Evolutionary conservation across 306 rosid genomes (phyloP), one percentile per base, ranked within the genome.

Genomic region (Glycine latifolia): DNA sequence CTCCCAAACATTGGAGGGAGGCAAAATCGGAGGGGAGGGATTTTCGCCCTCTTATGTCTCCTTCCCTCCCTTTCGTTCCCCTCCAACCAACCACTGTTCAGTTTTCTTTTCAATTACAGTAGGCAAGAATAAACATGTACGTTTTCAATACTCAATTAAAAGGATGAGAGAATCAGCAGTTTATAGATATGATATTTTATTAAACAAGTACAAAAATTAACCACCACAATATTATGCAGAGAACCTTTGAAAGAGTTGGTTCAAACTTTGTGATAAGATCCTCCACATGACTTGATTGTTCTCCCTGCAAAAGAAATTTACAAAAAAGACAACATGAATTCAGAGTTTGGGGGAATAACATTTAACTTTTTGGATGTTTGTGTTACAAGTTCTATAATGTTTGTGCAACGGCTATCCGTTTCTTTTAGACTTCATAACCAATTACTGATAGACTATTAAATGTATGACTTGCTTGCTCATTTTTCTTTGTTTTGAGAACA

Each of bases 181-280:
- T 74, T 52, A 52, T 17, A 73, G 52, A 44, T 10, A 50, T 59
- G 48, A 65, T 6, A 13, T 50, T 71, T 78, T 60, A 8, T 39
- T 77, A 58, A 73, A 63, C 56, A 56, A 69, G 54, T 61, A 70
- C 15, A 75, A 79, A 85, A 82, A 35, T 82, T 65, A 67, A 87
- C 82, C 81, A 81, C 73, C 86, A 86, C 84, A 82, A 88, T 83
- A 76, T 56, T 80, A 84, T 74, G 86, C 76, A 89, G 87, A 74
- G 67, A 85, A 95, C 97, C 99, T 95, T 87, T 55, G 92, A 84
- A 88, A 95, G 88, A 76, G 91, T 89, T 75, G 97, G 95, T 63
- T 88, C 80, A 15, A 95, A 88, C 79, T 87, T 84, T 83, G 86
- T 85, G 72, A 93, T 90, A 52, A 95, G 80, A 15, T 91, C 90